phyloP scores from a whole-genome alignment of 257 asterid genomes.

The Ilex aquifolium region DNA sequence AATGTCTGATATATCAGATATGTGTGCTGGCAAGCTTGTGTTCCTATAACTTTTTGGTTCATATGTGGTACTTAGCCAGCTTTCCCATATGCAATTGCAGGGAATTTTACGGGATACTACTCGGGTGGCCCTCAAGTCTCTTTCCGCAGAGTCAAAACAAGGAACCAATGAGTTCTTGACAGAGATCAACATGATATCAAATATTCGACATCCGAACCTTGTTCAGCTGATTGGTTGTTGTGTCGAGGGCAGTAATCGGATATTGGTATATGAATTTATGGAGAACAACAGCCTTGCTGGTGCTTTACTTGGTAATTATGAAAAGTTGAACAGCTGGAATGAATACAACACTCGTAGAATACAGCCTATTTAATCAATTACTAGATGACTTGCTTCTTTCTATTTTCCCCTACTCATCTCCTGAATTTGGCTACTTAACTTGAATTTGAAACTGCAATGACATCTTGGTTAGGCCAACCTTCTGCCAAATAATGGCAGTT shows the following conservation, averaged over 20 bases:
- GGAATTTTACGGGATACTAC: conserved; percentile 77
- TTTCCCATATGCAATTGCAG: conserved; percentile 25
- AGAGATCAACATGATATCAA: conserved; percentile 60
- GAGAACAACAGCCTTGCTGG: conserved; percentile 77
- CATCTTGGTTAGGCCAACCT: too few species aligned
- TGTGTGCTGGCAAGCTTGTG: not conserved
- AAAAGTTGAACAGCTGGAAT: not conserved
- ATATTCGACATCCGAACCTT: conserved; percentile 60
- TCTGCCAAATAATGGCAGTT: too few species aligned
- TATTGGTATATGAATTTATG: conserved; percentile 71
- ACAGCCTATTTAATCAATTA: too few species aligned
- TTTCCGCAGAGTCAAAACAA: conserved; percentile 74
- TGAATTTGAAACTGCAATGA: too few species aligned
- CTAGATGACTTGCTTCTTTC: too few species aligned
- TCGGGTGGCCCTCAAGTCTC: conserved; percentile 66
- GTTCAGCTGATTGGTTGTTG: conserved; percentile 78
- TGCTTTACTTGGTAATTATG: conserved; percentile 57
- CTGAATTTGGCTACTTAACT: too few species aligned
- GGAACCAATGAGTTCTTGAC: conserved; percentile 73
- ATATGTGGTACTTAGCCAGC: conserved; percentile 4
- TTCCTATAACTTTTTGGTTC: not conserved
- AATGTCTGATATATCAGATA: not conserved
- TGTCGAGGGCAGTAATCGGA: conserved; percentile 49
- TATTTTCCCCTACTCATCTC: too few species aligned
- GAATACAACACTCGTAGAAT: not conserved